Evolutionary conservation across 2,329 filamentous ascomycete genomes (phyloP).

Genomic region (Stagonosporopsis tanaceti): DNA sequence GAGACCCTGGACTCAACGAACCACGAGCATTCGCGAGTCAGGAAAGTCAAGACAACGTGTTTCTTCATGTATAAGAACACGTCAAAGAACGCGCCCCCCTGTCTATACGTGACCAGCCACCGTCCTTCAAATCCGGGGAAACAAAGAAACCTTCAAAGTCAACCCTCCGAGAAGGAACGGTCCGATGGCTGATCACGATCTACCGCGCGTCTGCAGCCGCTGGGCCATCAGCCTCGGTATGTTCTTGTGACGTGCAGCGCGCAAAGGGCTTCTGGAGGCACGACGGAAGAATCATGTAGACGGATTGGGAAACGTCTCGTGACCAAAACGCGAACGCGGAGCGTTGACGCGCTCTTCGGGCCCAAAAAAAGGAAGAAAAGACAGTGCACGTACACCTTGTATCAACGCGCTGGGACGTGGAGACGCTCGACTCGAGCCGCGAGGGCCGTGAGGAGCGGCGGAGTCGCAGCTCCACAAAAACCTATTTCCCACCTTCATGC

Average conservation of each 20-base stretch:
- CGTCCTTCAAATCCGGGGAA: neutral
- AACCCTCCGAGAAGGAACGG: neutral
- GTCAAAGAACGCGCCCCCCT: too few relatives aligned
- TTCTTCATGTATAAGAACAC: too few relatives aligned
- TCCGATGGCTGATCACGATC: neutral
- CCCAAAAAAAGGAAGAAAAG: too few relatives aligned
- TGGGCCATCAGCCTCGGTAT: too few relatives aligned
- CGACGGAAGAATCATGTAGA: too few relatives aligned
- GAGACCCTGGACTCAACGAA: too few relatives aligned
- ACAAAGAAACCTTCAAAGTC: neutral
- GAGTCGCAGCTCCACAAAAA: neutral
- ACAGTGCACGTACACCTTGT: neutral
- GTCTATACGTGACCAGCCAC: neutral
- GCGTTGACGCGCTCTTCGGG: conserved; percentile 1
- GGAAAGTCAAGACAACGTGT: too few relatives aligned
- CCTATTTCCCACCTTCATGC: too few relatives aligned
- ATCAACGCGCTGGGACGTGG: neutral
- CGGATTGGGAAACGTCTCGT: neutral
- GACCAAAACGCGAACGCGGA: conserved; percentile 5
- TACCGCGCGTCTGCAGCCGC: neutral
- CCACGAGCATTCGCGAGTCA: too few relatives aligned
- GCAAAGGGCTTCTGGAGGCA: too few relatives aligned
- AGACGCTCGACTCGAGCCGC: too few relatives aligned
- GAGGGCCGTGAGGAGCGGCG: neutral
- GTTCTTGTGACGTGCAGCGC: neutral